Percentiles rank a stretch among this genome's conserved stretches.
Evolutionary conservation across 2,329 filamentous ascomycete genomes (phyloP).

Genomic region (Fusarium chuoi): DNA sequence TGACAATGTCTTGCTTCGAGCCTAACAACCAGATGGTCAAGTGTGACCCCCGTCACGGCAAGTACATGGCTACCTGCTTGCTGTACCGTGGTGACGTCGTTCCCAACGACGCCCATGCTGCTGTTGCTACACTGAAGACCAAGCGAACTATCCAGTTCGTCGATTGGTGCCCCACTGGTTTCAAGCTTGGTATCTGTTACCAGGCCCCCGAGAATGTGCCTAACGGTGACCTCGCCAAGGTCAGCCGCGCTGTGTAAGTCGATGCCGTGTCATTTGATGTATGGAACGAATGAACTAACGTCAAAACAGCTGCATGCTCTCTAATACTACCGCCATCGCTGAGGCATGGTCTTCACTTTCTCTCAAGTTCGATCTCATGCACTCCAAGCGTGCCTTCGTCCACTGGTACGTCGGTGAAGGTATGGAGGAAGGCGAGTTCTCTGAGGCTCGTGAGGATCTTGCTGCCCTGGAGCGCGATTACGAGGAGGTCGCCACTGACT

Average conservation of each 20-base stretch:
- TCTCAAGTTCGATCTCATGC: constrained; percentile 99
- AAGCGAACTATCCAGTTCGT: constrained; percentile 99
- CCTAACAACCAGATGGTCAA: constrained; percentile 99
- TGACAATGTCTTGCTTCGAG: constrained; percentile 99
- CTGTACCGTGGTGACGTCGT: constrained; percentile 99
- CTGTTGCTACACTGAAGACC: constrained; percentile 97
- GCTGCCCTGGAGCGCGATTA: constrained; percentile 98
- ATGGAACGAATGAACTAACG: not conserved
- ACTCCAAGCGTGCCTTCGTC: constrained; percentile 99
- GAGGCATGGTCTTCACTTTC: constrained; percentile 98
- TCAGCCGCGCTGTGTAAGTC: constrained; percentile 96
- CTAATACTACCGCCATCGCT: constrained; percentile 98
- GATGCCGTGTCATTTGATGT: not conserved
- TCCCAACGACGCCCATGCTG: constrained; percentile 91
- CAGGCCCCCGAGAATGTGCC: constrained; percentile 95
- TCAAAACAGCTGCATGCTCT: constrained; percentile 87
- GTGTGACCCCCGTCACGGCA: constrained; percentile 97
- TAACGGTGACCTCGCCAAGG: constrained; percentile 96
- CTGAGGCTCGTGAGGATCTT: constrained; percentile 97
- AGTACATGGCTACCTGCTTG: constrained; percentile 99
- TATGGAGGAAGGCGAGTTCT: constrained; percentile 99
- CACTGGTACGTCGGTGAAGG: constrained; percentile 99
- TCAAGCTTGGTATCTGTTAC: constrained; percentile 99
- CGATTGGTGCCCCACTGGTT: constrained; percentile 99
- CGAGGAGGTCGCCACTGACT: constrained; percentile 97